Conservation (phyloP, 768 basidiomycete species). For the Strobilomyces dryophilus region DNA sequence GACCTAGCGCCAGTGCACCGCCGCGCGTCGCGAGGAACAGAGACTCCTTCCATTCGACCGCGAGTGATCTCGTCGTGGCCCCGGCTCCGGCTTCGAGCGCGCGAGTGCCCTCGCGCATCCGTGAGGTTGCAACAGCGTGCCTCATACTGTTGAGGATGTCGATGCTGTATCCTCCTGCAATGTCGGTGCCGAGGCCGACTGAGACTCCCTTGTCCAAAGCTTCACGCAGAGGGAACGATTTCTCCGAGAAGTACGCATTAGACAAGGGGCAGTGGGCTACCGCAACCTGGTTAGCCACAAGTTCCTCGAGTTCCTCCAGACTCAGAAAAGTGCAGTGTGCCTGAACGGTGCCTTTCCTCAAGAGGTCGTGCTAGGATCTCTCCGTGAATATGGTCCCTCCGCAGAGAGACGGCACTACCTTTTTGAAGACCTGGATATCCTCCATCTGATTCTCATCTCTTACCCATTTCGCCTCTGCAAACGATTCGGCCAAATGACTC, state of each 20-base stretch:
- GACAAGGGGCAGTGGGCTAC: constrained; percentile 89
- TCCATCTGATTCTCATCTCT: constrained; percentile 50
- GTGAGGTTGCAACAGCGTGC: constrained; percentile 65
- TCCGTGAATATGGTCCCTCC: constrained; percentile 5
- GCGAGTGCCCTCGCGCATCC: constrained; percentile 58
- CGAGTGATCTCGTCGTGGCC: constrained; percentile 26
- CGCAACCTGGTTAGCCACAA: constrained; percentile 50
- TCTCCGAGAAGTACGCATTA: constrained; percentile 80
- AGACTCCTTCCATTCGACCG: constrained; percentile 77
- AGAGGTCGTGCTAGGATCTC: constrained; percentile 46
- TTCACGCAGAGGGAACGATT: constrained; percentile 66
- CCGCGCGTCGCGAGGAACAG: constrained; percentile 80
- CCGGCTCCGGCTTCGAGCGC: constrained; percentile 20
- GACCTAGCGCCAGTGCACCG: constrained; percentile 65
- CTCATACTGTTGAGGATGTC: constrained; percentile 82
- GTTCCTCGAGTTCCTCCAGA: constrained; percentile 43
- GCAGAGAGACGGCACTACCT: constrained; percentile 35
- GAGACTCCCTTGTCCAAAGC: constrained; percentile 59
- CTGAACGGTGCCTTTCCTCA: constrained; percentile 67
- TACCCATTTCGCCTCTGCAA: constrained; percentile 75
- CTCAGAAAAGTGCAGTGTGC: constrained; percentile 86
- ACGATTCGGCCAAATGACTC: constrained; percentile 80
- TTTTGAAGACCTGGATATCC: constrained; percentile 75
- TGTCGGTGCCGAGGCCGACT: constrained; percentile 80
- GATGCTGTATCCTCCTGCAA: constrained; percentile 81